Conservation (phyloP, 345 rosid species). For the Nephelium lappaceum region DNA sequence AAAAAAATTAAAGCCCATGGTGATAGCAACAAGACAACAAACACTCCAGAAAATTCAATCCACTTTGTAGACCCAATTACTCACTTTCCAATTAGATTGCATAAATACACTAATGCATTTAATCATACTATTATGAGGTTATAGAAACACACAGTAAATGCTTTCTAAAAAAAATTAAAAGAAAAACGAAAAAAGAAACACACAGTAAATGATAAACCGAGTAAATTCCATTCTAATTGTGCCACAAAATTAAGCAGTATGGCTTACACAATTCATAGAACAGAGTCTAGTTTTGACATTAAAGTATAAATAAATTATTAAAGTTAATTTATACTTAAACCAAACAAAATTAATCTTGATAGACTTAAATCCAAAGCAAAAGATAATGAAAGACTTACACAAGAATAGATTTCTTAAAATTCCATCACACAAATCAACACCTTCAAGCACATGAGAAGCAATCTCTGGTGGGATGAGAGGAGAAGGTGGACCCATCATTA, state of each 20-base stretch:
- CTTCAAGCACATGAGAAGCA: constrained; percentile 85
- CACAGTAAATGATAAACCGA: background rate
- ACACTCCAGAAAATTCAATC: background rate
- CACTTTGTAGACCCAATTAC: background rate
- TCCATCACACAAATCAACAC: constrained; percentile 84
- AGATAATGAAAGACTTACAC: constrained; percentile 52
- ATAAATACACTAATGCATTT: background rate
- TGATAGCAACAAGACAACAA: background rate
- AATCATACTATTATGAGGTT: background rate
- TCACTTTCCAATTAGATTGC: background rate
- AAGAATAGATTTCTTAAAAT: constrained; percentile 79
- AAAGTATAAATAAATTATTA: background rate
- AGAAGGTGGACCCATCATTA: constrained; percentile 93
- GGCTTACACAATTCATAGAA: background rate
- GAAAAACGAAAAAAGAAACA: too few species aligned
- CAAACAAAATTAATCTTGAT: background rate
- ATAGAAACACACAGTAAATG: background rate
- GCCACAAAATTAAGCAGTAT: background rate
- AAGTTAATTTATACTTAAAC: background rate
- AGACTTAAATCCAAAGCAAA: background rate
- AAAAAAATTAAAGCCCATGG: constrained; percentile 8
- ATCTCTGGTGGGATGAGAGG: constrained; percentile 90
- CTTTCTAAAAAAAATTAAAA: too few species aligned
- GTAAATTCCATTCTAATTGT: background rate
- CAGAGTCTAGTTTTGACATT: background rate